A percentile compares a stretch with the other conserved stretches of the same genome.
phyloP scores from a whole-genome alignment of 495 filamentous ascomycete genomes.

The Podospora pseudoanserina region DNA sequence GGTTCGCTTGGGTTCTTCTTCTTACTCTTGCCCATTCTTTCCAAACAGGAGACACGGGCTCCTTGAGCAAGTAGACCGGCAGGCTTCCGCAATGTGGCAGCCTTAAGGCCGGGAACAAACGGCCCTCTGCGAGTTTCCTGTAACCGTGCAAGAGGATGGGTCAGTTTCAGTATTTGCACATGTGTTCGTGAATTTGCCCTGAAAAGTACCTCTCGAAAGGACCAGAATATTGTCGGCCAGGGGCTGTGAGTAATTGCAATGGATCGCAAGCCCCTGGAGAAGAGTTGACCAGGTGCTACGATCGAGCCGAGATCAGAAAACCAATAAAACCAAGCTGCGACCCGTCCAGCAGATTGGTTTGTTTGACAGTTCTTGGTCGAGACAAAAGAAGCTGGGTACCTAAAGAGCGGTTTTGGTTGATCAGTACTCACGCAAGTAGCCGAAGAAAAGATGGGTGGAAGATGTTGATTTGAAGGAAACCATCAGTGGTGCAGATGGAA shows the following conservation, averaged over 20 bases:
- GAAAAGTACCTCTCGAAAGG: neutral
- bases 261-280: neutral
- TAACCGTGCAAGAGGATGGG: neutral
- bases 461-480: neutral
- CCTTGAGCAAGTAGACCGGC: neutral
- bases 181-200: neutral
- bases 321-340: neutral
- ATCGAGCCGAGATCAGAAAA: neutral
- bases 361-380: neutral
- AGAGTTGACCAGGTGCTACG: neutral
- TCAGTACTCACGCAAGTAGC: neutral
- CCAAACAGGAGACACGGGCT: neutral
- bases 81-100: neutral
- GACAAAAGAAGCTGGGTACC: neutral
- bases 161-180: neutral
- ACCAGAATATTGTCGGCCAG: neutral
- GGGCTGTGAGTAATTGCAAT: neutral
- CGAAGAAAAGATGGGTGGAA: neutral
- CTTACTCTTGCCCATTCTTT: conserved; percentile 13
- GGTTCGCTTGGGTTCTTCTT: conserved; percentile 11
- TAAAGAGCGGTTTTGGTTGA: neutral
- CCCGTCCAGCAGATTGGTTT: neutral
- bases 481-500: neutral
- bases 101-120: neutral
- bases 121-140: neutral